Base-by-base conservation (phyloP, 495 filamentous ascomycete species). In the Cairneyella variabilis region DNA sequence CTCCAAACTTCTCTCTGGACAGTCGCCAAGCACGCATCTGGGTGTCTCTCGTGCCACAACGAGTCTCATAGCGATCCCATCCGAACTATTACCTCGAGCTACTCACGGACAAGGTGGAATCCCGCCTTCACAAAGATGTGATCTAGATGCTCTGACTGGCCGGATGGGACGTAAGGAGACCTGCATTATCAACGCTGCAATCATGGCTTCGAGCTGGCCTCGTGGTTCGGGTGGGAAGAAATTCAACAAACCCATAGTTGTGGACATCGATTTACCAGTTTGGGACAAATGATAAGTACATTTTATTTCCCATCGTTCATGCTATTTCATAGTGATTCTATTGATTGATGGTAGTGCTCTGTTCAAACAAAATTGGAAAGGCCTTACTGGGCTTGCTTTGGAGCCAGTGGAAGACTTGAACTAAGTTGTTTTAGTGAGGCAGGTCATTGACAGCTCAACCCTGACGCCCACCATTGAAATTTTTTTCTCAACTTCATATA, bases 121-220 rank as follows among this genome's bases (percentile, higher is more conserved):
- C 16, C 66, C 72, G 48, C 59, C 58, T n/a, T 64, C 53, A 57
- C 62, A 48, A 53, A 65, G 71, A 36, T 72, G 67, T 51, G 69
- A 78, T 61, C 51, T 69, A 37, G 65, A 63, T 52, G 71, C 70
- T 46, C 63, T 76, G 36, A 53, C 55, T 23, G 74, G 73, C 8
- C 57, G 69, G 34, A 58, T 69, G 52, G 75, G 74, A 30, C 75
- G 84, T 59, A 75, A 67, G 51, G 89, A 91, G 69, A 91, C 86
- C 8, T 89, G 83, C 62, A 69, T 93, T 46, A 76, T 91, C 59
- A 92, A 91, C 68, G 84, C 85, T 27, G 81, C 87, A 16, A 83
- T 91, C 55, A 74, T 85, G 73, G 77, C 81, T 9, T 81, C 72
- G 2, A 85, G 76, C 59, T 86, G 80, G 71, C 84, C 84, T 37